Evolutionary conservation across 805 yeast species (phyloP).

Genomic region (Tetrapisispora phaffii): DNA sequence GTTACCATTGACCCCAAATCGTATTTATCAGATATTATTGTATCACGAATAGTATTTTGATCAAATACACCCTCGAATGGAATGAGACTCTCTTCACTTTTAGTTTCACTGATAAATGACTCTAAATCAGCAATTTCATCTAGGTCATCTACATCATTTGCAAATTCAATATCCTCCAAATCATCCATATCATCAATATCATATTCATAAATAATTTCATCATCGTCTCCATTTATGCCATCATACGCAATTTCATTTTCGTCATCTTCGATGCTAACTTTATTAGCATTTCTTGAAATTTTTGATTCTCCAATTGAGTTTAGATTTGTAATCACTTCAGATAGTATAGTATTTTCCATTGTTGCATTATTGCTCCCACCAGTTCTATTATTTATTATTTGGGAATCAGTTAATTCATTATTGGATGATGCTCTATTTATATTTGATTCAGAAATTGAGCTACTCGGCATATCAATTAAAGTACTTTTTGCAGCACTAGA

Average conservation of each 20-base stretch:
- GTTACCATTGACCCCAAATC: conserved; percentile 18
- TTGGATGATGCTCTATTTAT: background rate
- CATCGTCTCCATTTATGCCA: background rate
- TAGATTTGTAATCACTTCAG: background rate
- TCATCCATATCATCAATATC: background rate
- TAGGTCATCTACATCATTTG: background rate
- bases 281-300: too few species aligned
- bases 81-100: background rate
- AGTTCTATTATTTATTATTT: background rate
- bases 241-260: background rate
- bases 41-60: background rate
- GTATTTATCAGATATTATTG: background rate
- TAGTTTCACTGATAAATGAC: background rate
- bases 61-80: conserved; percentile 6
- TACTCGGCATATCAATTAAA: background rate
- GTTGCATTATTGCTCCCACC: background rate
- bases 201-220: conserved; percentile 3
- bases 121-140: conserved; percentile 1
- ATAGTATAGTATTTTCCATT: background rate
- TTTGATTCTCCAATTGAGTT: background rate
- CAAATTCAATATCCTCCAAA: background rate
- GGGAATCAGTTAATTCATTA: background rate
- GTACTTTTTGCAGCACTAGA: background rate
- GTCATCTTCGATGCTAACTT: background rate
- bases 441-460: background rate